These are phyloP conservation scores for Monosporascus sp. DNA, from an alignment of 2,329 filamentous ascomycete genomes.

Conservation along the genomic window DNA sequence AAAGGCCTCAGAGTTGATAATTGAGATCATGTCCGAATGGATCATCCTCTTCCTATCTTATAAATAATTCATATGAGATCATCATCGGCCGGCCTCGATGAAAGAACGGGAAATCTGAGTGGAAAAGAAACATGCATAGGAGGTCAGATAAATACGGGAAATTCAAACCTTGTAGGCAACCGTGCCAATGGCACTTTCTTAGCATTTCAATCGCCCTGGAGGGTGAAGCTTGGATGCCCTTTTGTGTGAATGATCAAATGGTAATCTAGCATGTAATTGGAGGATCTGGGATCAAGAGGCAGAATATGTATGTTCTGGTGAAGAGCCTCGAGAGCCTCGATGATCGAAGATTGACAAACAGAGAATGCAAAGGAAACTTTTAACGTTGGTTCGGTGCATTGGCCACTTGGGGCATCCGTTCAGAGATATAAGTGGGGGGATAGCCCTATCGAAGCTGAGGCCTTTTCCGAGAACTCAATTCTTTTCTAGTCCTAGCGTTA, in stretches of 20 bases:
- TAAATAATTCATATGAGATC: background rate
- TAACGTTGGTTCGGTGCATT: background rate
- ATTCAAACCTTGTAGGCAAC: background rate
- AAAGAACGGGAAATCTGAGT: background rate
- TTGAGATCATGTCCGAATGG: background rate
- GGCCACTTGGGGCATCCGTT: background rate
- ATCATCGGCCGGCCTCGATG: background rate
- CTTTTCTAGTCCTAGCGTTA: too few species aligned
- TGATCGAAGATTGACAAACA: too few species aligned
- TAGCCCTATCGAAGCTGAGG: background rate
- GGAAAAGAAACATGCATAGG: too few species aligned
- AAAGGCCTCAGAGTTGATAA: background rate
- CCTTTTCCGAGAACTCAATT: background rate
- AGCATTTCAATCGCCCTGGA: too few species aligned
- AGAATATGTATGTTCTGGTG: too few species aligned
- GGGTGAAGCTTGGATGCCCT: too few species aligned
- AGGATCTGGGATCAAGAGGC: background rate
- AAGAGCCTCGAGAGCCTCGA: too few species aligned
- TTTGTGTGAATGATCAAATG: too few species aligned
- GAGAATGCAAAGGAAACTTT: background rate
- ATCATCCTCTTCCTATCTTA: background rate
- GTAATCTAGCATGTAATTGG: background rate
- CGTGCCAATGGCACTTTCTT: background rate
- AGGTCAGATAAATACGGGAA: background rate
- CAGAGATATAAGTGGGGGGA: background rate